Evolutionary conservation across 805 yeast species (phyloP).

Genomic region (Metschnikowia corniflorae): DNA sequence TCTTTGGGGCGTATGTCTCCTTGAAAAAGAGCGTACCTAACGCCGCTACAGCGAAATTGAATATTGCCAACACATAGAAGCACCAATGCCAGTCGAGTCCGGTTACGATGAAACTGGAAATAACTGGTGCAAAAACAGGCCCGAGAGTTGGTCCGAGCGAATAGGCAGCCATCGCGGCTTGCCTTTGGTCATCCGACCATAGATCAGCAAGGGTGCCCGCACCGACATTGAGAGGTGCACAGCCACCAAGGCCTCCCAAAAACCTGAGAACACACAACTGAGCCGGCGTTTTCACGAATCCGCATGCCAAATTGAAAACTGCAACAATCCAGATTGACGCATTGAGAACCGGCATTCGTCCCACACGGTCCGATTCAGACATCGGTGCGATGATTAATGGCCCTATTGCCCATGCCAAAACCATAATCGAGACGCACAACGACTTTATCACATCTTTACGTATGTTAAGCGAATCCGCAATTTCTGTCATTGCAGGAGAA

Average conservation of each 20-base stretch:
- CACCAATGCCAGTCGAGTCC: slow-evolving; percentile 63
- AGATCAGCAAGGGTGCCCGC: slow-evolving; percentile 67
- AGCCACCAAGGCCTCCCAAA: slow-evolving; percentile 63
- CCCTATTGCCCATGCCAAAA: slow-evolving; percentile 68
- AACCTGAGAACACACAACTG: slow-evolving; percentile 60
- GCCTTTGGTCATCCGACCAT: slow-evolving; percentile 49
- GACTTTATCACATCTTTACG: slow-evolving; percentile 23
- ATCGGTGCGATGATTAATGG: slow-evolving; percentile 66
- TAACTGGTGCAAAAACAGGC: slow-evolving; percentile 61
- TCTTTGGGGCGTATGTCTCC: slow-evolving; percentile 59
- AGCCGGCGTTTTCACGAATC: slow-evolving; percentile 53
- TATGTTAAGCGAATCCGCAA: slow-evolving; percentile 41
- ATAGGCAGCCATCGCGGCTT: slow-evolving; percentile 53
- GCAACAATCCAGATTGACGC: slow-evolving; percentile 47
- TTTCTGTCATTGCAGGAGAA: slow-evolving; percentile 55
- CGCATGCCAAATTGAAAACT: slow-evolving; percentile 57
- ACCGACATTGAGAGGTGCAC: slow-evolving; percentile 65
- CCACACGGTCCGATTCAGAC: slow-evolving; percentile 55
- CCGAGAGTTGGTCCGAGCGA: slow-evolving; percentile 66
- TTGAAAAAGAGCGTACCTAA: slow-evolving; percentile 46
- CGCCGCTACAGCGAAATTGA: slow-evolving; percentile 48
- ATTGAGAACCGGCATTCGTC: slow-evolving; percentile 55
- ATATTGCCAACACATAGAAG: slow-evolving; percentile 55
- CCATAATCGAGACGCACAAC: slow-evolving; percentile 51
- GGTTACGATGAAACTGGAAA: slow-evolving; percentile 55